A percentile compares a stretch with the other conserved stretches of the same genome.
Evolutionary conservation across 352 stramenopile genomes (phyloP).

Genomic region (Pythium oligandrum): DNA sequence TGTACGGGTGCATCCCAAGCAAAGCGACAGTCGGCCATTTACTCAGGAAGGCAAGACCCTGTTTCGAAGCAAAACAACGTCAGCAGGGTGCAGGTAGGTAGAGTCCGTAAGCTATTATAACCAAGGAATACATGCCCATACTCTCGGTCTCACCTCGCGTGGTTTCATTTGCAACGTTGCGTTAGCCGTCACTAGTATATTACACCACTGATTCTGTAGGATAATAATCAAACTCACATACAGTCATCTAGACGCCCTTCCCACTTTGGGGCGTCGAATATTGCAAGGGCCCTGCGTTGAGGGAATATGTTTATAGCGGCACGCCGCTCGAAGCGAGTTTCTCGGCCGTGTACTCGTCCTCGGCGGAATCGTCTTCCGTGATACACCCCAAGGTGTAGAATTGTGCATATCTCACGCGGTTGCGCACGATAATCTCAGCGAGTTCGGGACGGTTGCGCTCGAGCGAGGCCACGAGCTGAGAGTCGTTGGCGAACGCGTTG

Average conservation of each 20-base stretch:
- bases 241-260: too few relatives aligned
- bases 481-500: slow-evolving; percentile 54
- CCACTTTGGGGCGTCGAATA: too few relatives aligned
- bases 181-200: too few relatives aligned
- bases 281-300: too few relatives aligned
- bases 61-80: slow-evolving; percentile 45
- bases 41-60: slow-evolving; percentile 36
- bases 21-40: slow-evolving; percentile 49
- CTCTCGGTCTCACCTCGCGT: too few relatives aligned
- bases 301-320: too few relatives aligned
- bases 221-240: too few relatives aligned
- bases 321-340: too few relatives aligned
- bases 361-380: slow-evolving; percentile 32
- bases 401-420: slow-evolving; percentile 70
- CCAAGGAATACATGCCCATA: too few relatives aligned
- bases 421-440: slow-evolving; percentile 68
- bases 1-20: slow-evolving; percentile 53
- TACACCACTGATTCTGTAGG: too few relatives aligned
- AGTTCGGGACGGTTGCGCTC: slow-evolving; percentile 61
- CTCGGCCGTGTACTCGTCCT: slow-evolving; percentile 2
- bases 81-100: slow-evolving; percentile 29
- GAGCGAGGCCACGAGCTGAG: slow-evolving; percentile 54
- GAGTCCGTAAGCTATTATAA: too few relatives aligned
- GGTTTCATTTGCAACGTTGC: too few relatives aligned
- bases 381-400: slow-evolving; percentile 59